A percentile compares a stretch with the other conserved stretches of the same genome.
These are phyloP conservation scores for Zygoascus bituminiphila DNA, from an alignment of 805 yeast species.

Conservation along the genomic window DNA sequence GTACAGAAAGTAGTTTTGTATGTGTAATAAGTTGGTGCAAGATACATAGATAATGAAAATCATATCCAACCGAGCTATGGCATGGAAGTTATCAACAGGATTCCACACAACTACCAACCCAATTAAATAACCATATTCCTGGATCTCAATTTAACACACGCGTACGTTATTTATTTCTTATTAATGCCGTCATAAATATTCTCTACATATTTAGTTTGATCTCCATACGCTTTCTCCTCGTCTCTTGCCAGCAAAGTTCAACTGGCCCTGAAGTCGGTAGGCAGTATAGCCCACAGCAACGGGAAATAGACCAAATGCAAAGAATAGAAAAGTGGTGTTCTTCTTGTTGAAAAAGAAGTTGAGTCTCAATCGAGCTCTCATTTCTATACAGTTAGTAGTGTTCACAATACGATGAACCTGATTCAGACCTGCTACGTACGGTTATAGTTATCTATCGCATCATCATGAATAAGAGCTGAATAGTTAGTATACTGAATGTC, in stretches of 20 bases:
- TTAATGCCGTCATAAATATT: no score
- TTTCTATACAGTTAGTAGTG: not conserved
- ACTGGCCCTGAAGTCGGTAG: slow-evolving; percentile 21
- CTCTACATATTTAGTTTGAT: slow-evolving; percentile 3
- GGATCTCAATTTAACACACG: no score
- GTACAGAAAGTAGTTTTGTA: slow-evolving; percentile 48
- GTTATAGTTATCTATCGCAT: slow-evolving; percentile 3
- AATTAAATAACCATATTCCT: no score
- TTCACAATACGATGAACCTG: not conserved
- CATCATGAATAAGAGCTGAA: slow-evolving; percentile 2
- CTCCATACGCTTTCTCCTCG: slow-evolving; percentile 19
- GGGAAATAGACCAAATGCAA: slow-evolving; percentile 26
- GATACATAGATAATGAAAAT: no score
- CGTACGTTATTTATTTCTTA: no score
- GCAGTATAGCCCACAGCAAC: slow-evolving; percentile 28
- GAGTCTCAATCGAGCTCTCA: not conserved
- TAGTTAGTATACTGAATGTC: not conserved
- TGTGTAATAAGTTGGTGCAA: no score
- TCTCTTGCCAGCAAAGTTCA: slow-evolving; percentile 18
- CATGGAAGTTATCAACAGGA: no score
- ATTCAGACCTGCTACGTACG: not conserved
- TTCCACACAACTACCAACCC: no score
- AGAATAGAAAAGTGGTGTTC: slow-evolving; percentile 25
- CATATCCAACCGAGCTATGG: no score
- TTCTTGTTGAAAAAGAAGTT: slow-evolving; percentile 24